Conservation (phyloP, 2,329 filamentous ascomycete species). For the Microsporum canis region DNA sequence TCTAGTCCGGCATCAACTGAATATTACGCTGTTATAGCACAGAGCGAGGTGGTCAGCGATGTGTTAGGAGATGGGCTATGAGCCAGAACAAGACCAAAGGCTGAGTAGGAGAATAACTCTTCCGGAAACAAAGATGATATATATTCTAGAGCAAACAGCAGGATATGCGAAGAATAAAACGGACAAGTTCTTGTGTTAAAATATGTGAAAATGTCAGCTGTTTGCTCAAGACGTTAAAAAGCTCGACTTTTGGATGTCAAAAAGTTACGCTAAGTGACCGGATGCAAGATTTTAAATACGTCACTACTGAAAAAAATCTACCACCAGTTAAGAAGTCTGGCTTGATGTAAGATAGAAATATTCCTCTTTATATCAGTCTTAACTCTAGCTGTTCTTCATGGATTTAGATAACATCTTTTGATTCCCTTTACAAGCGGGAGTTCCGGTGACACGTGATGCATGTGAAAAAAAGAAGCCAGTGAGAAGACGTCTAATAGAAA, state of each 20-base stretch:
- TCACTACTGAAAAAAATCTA: background rate
- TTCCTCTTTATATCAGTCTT: background rate
- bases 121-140: background rate
- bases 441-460: background rate
- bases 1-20: background rate
- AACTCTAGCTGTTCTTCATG: background rate
- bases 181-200: background rate
- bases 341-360: background rate
- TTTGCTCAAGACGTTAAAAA: background rate
- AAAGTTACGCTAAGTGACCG: background rate
- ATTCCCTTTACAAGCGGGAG: background rate
- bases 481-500: background rate
- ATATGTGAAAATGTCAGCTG: background rate
- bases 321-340: background rate
- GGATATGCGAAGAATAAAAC: background rate
- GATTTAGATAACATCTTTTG: background rate
- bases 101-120: background rate
- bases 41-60: background rate
- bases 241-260: background rate
- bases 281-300: background rate
- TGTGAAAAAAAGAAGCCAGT: background rate
- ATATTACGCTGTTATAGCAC: background rate
- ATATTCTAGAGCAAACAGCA: background rate
- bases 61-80: background rate
- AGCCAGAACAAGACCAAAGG: background rate